Conservation (phyloP, 495 filamentous ascomycete species). For the Lentithecium fluviatile region DNA sequence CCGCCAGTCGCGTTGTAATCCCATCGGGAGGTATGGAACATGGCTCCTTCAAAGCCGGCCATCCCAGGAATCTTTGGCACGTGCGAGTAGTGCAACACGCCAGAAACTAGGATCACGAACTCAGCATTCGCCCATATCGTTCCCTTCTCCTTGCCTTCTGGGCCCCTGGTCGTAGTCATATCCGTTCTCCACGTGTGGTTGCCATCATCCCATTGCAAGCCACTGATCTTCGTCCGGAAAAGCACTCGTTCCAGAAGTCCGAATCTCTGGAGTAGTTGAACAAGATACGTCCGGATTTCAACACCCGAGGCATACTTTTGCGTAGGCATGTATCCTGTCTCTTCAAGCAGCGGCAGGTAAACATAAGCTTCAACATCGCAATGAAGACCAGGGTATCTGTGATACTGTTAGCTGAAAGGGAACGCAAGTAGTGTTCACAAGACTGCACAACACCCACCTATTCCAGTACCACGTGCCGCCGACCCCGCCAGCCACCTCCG, state of each 20-base stretch:
- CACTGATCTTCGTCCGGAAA: slow-evolving; percentile 25
- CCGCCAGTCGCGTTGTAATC: slow-evolving; percentile 1
- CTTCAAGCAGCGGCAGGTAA: slow-evolving; percentile 39
- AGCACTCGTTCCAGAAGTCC: slow-evolving; percentile 18
- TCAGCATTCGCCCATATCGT: not conserved
- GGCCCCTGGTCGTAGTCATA: not conserved
- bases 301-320: slow-evolving; percentile 33
- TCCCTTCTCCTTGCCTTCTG: not conserved
- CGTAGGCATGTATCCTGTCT: slow-evolving; percentile 37
- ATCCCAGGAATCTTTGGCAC: not conserved
- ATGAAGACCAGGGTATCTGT: slow-evolving; percentile 33
- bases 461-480: slow-evolving; percentile 32
- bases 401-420: too few relatives aligned
- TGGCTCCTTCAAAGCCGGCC: not conserved
- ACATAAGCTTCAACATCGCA: slow-evolving; percentile 39
- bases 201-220: slow-evolving; percentile 21
- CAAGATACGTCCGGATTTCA: slow-evolving; percentile 22
- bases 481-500: not conserved
- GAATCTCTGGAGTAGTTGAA: slow-evolving; percentile 19
- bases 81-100: not conserved
- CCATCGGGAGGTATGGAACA: not conserved
- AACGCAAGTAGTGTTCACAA: too few relatives aligned
- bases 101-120: not conserved
- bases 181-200: slow-evolving; percentile 11
- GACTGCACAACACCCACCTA: too few relatives aligned